Evolutionary conservation across 1,139 yeast species (phyloP), one percentile per base, ranked within the genome.

Genomic region (Pichia sp.): DNA sequence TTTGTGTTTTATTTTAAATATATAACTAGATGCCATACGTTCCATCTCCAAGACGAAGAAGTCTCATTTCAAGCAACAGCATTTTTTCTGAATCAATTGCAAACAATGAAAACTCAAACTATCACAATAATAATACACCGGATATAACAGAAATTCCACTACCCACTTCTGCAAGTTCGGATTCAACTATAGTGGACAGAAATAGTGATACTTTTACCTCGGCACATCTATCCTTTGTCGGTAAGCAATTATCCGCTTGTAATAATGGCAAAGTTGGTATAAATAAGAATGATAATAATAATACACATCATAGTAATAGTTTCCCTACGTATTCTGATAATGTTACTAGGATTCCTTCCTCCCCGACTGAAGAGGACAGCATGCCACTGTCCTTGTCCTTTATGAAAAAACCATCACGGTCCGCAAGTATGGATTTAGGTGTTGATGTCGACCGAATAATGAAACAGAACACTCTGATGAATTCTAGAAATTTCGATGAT

Each of bases 311-410:
- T 35, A 16, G 6, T 18, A 13, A 16, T 26, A 15, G 12, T n/a
- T n/a, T n/a, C n/a, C n/a, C n/a, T n/a, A n/a, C 22, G 15, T 4
- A 16, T 16, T 6, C 5, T 25, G 15, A 36, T 37, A 18, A 20
- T n/a, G 12, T 5, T 25, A 20, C 12, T 15, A n/a, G 8, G 9
- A 22, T 3, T 13, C 11, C 4, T 8, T 5, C 24, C 29, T n/a
- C 39, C 30, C 20, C n/a, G 35, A 18, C n/a, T n/a, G 44, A 38
- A 27, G 59, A 57, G 7, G 53, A 48, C n/a, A 57, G 53, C 38
- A 15, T 60, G 16, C 64, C 65, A 3, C 43, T 62, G 15, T 62
- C 67, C 1, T 44, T 63, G 13, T 57, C 64, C 2, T 63, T 62
- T 43, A 36, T 62, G 22, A 51, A 60, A 35, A 54, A 55, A 42